Percentiles rank a stretch among this genome's conserved stretches.
Evolutionary conservation across 1,139 yeast genomes (phyloP).

Genomic region (Yamadazyma taylorii): DNA sequence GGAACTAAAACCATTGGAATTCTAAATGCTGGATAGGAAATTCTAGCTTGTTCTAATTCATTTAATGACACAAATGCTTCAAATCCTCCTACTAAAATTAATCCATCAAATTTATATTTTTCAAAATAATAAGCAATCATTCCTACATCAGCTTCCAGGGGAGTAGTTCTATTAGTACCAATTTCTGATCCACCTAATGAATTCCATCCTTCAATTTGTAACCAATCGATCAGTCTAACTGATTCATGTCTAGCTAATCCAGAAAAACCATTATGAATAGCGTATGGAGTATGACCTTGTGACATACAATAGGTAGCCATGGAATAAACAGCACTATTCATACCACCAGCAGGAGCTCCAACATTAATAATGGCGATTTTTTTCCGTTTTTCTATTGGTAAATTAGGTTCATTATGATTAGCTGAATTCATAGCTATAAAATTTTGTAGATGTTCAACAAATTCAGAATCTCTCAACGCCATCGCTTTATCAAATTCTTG

Average conservation of each 20-base stretch:
- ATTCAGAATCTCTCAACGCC: slow-evolving; percentile 71
- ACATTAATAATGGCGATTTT: slow-evolving; percentile 73
- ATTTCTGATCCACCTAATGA: slow-evolving; percentile 78
- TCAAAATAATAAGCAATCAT: slow-evolving; percentile 76
- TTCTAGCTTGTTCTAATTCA: slow-evolving; percentile 63
- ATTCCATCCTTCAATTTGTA: slow-evolving; percentile 73
- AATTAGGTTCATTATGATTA: slow-evolving; percentile 54
- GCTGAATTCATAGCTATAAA: slow-evolving; percentile 63
- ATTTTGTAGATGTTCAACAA: slow-evolving; percentile 63
- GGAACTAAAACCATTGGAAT: slow-evolving; percentile 80
- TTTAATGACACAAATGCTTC: slow-evolving; percentile 74
- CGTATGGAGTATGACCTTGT: slow-evolving; percentile 70
- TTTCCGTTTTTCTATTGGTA: slow-evolving; percentile 57
- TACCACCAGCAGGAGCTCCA: slow-evolving; percentile 84
- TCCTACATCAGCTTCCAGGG: slow-evolving; percentile 66
- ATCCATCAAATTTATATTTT: slow-evolving; percentile 70
- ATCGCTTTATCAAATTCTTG: slow-evolving; percentile 87
- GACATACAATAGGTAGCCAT: slow-evolving; percentile 75
- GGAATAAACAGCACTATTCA: slow-evolving; percentile 76
- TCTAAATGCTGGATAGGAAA: slow-evolving; percentile 67
- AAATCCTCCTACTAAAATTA: slow-evolving; percentile 75
- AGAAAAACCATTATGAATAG: slow-evolving; percentile 73
- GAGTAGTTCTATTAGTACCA: slow-evolving; percentile 76
- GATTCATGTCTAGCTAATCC: slow-evolving; percentile 79
- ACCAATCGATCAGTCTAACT: slow-evolving; percentile 61